Conservation (phyloP, 2,329 filamentous ascomycete genomes). For the Aspergillus alliaceus region DNA sequence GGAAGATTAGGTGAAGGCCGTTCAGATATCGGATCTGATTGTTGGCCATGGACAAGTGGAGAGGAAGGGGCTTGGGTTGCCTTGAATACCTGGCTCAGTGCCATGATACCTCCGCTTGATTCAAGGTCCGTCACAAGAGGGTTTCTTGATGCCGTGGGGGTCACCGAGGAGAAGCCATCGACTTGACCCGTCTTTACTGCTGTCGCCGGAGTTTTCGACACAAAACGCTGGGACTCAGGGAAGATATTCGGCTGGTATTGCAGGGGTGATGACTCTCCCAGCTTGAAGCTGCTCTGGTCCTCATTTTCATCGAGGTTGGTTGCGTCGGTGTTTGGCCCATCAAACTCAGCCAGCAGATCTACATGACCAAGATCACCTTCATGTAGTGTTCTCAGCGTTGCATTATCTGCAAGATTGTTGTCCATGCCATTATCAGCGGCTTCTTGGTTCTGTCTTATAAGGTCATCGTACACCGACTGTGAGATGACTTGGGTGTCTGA, state of each 20-base stretch:
- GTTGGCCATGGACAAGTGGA: slow-evolving; percentile 38
- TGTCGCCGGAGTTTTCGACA: slow-evolving; percentile 43
- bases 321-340: slow-evolving; percentile 22
- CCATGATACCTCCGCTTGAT: slow-evolving; percentile 42
- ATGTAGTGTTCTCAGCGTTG: slow-evolving; percentile 38
- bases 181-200: slow-evolving; percentile 34
- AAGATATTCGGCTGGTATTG: slow-evolving; percentile 41
- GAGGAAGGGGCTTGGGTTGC: slow-evolving; percentile 51
- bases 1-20: slow-evolving; percentile 52
- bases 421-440: slow-evolving; percentile 24
- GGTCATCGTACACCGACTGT: slow-evolving; percentile 44
- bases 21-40: slow-evolving; percentile 43
- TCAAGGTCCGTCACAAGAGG: slow-evolving; percentile 40
- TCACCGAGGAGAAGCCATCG: slow-evolving; percentile 30
- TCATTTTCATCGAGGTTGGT: slow-evolving; percentile 52
- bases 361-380: slow-evolving; percentile 47
- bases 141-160: slow-evolving; percentile 44
- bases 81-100: slow-evolving; percentile 50
- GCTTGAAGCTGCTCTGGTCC: slow-evolving; percentile 34
- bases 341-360: slow-evolving; percentile 42
- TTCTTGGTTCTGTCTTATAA: slow-evolving; percentile 39
- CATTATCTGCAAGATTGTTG: slow-evolving; percentile 27
- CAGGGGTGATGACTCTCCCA: slow-evolving; percentile 38
- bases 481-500: slow-evolving; percentile 48
- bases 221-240: slow-evolving; percentile 48